Evolutionary conservation across 2,329 filamentous ascomycete species (phyloP), one percentile per base, ranked within the genome.

Genomic region (Xylariaceae sp.): DNA sequence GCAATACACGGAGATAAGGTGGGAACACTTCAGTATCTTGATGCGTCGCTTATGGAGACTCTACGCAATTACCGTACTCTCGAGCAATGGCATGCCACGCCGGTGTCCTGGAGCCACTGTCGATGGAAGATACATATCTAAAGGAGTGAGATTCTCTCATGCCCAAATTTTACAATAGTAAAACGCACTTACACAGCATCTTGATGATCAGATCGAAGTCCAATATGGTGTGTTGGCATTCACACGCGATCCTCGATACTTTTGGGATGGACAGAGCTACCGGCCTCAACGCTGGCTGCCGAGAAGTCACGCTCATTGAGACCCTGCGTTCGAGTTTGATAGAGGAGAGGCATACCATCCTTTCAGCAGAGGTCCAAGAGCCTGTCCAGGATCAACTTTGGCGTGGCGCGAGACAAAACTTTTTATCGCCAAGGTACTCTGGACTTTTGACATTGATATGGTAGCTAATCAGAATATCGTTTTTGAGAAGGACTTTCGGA

Each of bases 11-110:
- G 40, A 14, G 42, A 25, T 1, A 44, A 62, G 2, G 42, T 59
- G 2, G 49, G 45, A 3, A 45, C 62, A 2, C 47, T 67, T 3
- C 41, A 51, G 3, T 69, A 69, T 39, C 55, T 70, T 5, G 41
- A 59, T 22, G 65, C 66, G 2, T 62, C 61, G 11, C 50, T 69
- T 1, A 43, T 61, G 11, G 68, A 70, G 46, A 56, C 56, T 1
- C 53, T 69, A 0, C 57, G 67, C n/a, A 11, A 41, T 66, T 8
- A 62, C 58, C 41, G 58, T 64, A 3, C 59, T 57, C 0, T 60
- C 61, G 1, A 55, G 54, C 6, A 54, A 38, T 2, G 56, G 55
- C 1, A 23, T 55, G 19, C 55, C 56, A 3, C 42, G 54, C 0
- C n/a, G 46, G 5, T 57, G 55, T 34, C 56, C 57, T 2, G 57